phyloP scores from a whole-genome alignment of 106 monocot genomes.

The Iris macrosiphon region DNA sequence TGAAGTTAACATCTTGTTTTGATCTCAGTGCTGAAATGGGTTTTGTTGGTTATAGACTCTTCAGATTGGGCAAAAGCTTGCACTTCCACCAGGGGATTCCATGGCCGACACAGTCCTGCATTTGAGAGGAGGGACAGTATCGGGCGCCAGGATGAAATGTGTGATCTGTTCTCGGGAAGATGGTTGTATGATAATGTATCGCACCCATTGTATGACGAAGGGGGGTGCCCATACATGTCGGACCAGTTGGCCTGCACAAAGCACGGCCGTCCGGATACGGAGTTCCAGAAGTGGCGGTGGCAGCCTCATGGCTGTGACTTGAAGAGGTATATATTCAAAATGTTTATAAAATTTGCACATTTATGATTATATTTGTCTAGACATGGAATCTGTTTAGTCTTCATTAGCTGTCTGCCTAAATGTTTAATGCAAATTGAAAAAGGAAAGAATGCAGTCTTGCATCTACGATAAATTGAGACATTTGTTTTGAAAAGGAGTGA shows the following conservation, averaged over 20 bases:
- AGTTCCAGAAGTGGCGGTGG: slow-evolving; percentile 79
- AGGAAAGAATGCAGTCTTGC: too few species aligned
- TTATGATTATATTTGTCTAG: too few species aligned
- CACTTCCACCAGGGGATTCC: slow-evolving; percentile 17
- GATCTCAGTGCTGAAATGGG: not conserved
- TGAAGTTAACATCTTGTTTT: too few species aligned
- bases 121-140: not conserved
- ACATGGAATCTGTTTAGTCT: too few species aligned
- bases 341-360: not conserved
- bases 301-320: slow-evolving; percentile 60
- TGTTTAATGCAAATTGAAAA: too few species aligned
- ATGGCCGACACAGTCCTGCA: not conserved
- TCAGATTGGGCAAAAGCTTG: slow-evolving; percentile 60
- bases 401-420: too few species aligned
- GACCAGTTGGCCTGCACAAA: slow-evolving; percentile 74
- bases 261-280: slow-evolving; percentile 61
- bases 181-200: slow-evolving; percentile 62
- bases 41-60: slow-evolving; percentile 15
- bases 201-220: slow-evolving; percentile 55
- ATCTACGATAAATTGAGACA: too few species aligned
- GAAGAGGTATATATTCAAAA: slow-evolving; percentile 68
- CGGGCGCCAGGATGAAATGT: slow-evolving; percentile 7
- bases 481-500: too few species aligned
- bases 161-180: slow-evolving; percentile 58
- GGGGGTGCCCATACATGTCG: slow-evolving; percentile 70